Conservation (phyloP, 495 filamentous ascomycete genomes). For the Hypomontagnella monticulosa region DNA sequence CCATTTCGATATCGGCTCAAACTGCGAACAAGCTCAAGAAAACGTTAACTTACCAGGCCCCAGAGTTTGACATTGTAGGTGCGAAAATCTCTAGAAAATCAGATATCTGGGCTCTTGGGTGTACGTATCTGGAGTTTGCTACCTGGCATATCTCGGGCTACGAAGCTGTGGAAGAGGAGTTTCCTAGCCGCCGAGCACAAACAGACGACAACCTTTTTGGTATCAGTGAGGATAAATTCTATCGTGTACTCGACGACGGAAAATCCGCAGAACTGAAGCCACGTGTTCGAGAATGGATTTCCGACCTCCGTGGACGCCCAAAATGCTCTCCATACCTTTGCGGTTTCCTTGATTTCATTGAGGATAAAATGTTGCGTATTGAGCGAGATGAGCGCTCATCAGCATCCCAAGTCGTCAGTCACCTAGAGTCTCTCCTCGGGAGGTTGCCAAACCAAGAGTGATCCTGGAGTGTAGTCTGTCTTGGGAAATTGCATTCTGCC, state of each 20-base stretch:
- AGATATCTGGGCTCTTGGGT: constrained; percentile 33
- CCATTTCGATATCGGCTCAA: constrained; percentile 10
- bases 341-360: constrained; percentile 14
- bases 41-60: constrained; percentile 26
- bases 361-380: constrained; percentile 9
- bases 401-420: constrained; percentile 5
- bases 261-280: constrained; percentile 7
- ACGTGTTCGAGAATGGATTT: constrained; percentile 10
- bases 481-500: too few relatives aligned
- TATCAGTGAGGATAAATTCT: constrained; percentile 20
- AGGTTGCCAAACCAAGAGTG: not conserved
- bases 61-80: constrained; percentile 15
- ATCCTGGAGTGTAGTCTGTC: not conserved
- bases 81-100: constrained; percentile 26
- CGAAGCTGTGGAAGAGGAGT: constrained; percentile 14
- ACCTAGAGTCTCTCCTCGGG: not conserved
- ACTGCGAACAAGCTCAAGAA: constrained; percentile 21
- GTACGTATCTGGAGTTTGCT: constrained; percentile 28
- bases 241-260: not conserved
- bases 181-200: constrained; percentile 20
- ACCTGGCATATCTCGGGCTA: constrained; percentile 14
- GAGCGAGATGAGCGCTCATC: not conserved
- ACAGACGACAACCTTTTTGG: not conserved
- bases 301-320: not conserved
- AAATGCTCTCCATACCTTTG: constrained; percentile 13